Base-by-base conservation (phyloP, 768 basidiomycete species). In the Dioszegia crocea region DNA sequence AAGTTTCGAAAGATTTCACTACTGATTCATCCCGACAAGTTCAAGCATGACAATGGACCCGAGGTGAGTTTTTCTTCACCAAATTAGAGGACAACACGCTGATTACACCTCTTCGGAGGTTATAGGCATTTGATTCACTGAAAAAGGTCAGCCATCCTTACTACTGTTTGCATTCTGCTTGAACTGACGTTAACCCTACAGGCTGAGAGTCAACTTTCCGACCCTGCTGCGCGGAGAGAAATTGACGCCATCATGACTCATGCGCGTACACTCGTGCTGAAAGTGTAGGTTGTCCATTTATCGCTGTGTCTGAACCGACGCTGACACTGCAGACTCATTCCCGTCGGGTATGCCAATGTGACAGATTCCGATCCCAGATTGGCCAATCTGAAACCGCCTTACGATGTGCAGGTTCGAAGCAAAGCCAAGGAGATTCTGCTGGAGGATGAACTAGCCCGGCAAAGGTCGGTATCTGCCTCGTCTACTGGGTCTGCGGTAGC, bases 21-120 rank as follows among this genome's bases (percentile, higher is more conserved):
- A 43, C 62, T 96, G 78, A 97, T 99, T 71, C 96, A 99, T 82
- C 96, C 96, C 62, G 96, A 99, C 81, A 99, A 98, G 82, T 88
- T 88, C 68, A 80, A 88, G 74, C 90, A 96, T 79, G 70, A 68
- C 45, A 60, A 73, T 24, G 75, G 71, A 30, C 44, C 66, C 19
- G 71, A 76, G 68, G 75, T 76, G 67, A 59, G 74, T 64, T 31
- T 29, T 10, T 54, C 38, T 33, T 47, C 48, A 19, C 33, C 49
- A n/a, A 10, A 3, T 39, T 17, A 14, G 11, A 30, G 46, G 24
- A 27, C 8, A 10, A n/a, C 4, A 44, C 17, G 56, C 57, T 59
- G 47, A 59, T 50, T 38, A 26, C 6, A 16, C 51, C 51, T 41
- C 39, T 17, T 53, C 36, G 36, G 51, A 51, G 49, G 29, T 12